Evolutionary conservation across 2,329 filamentous ascomycete species (phyloP), one percentile per base, ranked within the genome.

Genomic region (Epichloe sp.): DNA sequence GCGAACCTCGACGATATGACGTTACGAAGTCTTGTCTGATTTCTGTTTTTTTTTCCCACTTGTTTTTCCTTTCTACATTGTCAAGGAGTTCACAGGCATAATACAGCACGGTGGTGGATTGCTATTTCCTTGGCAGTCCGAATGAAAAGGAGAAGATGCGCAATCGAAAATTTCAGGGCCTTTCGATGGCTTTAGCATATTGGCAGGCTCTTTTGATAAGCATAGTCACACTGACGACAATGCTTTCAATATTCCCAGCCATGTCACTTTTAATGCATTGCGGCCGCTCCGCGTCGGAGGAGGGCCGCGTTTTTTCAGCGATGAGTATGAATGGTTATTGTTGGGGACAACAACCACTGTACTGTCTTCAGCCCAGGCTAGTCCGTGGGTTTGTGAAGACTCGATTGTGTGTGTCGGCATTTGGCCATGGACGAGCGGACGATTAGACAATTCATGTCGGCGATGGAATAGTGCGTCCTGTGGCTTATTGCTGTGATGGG

Each of bases 401-500:
- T 38, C 7, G 2, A n/a, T 17, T 2, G 15, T 21, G 42, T 31
- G 19, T 19, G 43, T 8, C 49, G 36, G 35, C 42, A 46, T 46
- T 19, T 41, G 35, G n/a, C 23, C 17, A 14, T 44, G 3, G 35
- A 19, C 35, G 19, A 12, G 14, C 7, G 8, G 36, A 8, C 36
- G 3, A 31, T n/a, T 2, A n/a, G 36, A 8, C 36, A 8, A 31
- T n/a, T 2, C 3, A 38, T n/a, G 36, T n/a, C 0, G 14, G 35
- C 15, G 37, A 42, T 11, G 3, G 41, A 37, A 44, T 11, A 17
- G 34, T 11, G 34, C 26, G 21, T 34, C 14, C 35, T 43, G 44
- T 51, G 43, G 49, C 49, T 38, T 50, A 31, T 12, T 11, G 42
- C 38, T 45, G 42, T 35, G 43, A 44, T 36, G 23, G 49, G 37